These are phyloP conservation scores for Rhodotorula diobovata DNA, from an alignment of 768 basidiomycete genomes.

Conservation along the genomic window DNA sequence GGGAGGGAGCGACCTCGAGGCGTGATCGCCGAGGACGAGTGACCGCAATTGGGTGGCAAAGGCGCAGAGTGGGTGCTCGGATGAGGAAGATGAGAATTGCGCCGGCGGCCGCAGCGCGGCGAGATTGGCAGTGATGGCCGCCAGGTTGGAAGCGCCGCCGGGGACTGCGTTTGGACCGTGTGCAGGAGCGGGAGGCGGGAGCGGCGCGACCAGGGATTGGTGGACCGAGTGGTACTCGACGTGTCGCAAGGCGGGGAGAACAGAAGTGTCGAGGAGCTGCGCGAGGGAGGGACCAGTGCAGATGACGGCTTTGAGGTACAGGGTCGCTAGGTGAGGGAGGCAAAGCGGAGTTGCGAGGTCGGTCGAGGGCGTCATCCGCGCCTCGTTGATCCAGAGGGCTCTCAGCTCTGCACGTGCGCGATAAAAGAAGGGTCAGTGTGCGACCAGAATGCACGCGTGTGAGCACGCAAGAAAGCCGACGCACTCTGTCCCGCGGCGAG, in stretches of 20 bases:
- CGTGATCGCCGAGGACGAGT: neutral
- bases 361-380: neutral
- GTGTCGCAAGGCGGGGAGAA: neutral
- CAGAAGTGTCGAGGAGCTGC: neutral
- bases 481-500: neutral
- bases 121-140: neutral
- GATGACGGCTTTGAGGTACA: slow-evolving; percentile 20
- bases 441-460: neutral
- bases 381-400: slow-evolving; percentile 13
- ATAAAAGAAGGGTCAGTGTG: no score
- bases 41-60: neutral
- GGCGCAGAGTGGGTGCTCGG: neutral
- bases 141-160: no score
- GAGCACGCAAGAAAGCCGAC: neutral
- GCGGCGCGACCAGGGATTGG: slow-evolving; percentile 14
- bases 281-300: slow-evolving; percentile 8
- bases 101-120: neutral
- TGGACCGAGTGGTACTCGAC: slow-evolving; percentile 23
- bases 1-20: neutral
- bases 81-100: neutral
- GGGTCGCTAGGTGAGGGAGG: neutral
- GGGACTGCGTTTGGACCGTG: no score
- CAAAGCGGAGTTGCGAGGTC: neutral
- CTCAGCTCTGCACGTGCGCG: slow-evolving; percentile 1
- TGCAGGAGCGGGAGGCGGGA: neutral